Base-by-base conservation (phyloP, 768 basidiomycete genomes). In the Boletus vermiculosoides region DNA sequence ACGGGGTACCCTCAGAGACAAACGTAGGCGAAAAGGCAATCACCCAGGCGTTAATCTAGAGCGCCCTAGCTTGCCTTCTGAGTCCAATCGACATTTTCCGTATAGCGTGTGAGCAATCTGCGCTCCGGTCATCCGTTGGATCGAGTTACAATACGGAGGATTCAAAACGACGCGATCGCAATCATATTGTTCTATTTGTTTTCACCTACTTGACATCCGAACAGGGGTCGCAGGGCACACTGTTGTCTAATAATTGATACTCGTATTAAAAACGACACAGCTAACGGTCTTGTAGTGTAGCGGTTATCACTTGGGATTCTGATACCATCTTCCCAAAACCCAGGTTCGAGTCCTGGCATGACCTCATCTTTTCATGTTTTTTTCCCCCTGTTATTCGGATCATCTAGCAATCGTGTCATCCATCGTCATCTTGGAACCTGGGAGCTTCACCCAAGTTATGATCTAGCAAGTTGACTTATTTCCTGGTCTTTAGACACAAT, bases 261-360 rank as follows among this genome's bases (percentile, higher is more conserved):
- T 4, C 4, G 11, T 15, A 23, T 13, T 6, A 2, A 16, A 9
- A 34, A 18, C 1, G 0, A 11, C 0, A 6, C 5, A 9, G 13
- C 4, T 10, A 16, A 11, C 25, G 64, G 64, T 67, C 56, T 54
- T 66, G 65, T 66, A 66, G 64, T 66, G 64, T 66, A 66, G 64
- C 59, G 64, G 64, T 67, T 67, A 66, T 67, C 64, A 66, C 64
- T 67, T 67, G 62, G 56, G 64, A 67, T 66, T 66, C 65, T 66
- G 64, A 65, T 1, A 16, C 33, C 0, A 49, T 64, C 13, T 66
- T 66, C 64, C 56, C 65, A 67, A 56, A 50, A 66, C 64, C 64
- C 64, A 66, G 64, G 64, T 66, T 66, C 64, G 64, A 66, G 0
- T 61, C 64, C 64, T 66, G 64, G 64, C 62, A 66, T 1, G 65